These are phyloP conservation scores for Spergularia azorica DNA, from an alignment of 179 eudicot genomes.

Conservation along the genomic window DNA sequence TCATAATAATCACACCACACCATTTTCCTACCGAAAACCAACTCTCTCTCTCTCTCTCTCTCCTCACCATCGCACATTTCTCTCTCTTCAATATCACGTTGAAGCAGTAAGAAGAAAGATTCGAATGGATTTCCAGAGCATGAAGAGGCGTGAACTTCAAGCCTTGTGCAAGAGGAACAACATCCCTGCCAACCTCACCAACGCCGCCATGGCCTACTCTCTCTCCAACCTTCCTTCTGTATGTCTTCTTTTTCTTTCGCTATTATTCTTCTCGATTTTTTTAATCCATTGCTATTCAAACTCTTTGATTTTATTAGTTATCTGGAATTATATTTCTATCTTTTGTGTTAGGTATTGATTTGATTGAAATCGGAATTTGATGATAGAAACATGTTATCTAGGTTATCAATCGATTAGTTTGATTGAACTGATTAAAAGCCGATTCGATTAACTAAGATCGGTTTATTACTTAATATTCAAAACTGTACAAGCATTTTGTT, in stretches of 20 bases:
- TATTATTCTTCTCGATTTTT: not conserved
- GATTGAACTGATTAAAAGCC: no score
- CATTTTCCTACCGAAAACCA: no score
- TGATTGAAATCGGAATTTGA: no score
- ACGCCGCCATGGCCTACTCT: slow-evolving; percentile 87
- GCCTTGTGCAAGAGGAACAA: slow-evolving; percentile 83
- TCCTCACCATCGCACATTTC: slow-evolving; percentile 20
- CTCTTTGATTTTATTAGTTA: not conserved
- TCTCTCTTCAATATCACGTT: slow-evolving; percentile 34
- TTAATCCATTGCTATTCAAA: not conserved
- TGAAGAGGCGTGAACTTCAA: slow-evolving; percentile 78
- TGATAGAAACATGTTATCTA: no score
- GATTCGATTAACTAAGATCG: no score
- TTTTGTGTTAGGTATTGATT: no score
- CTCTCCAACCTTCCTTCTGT: slow-evolving; percentile 60
- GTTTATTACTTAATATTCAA: no score
- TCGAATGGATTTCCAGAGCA: slow-evolving; percentile 71
- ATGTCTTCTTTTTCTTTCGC: slow-evolving; percentile 11
- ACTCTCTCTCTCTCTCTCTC: not conserved
- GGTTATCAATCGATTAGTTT: no score
- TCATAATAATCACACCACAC: no score
- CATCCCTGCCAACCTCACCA: slow-evolving; percentile 82
- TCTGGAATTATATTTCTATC: no score
- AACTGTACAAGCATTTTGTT: no score
- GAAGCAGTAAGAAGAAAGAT: slow-evolving; percentile 14